These are phyloP conservation scores for Malus orientalis DNA, from an alignment of 306 rosid genomes.

Conservation along the genomic window DNA sequence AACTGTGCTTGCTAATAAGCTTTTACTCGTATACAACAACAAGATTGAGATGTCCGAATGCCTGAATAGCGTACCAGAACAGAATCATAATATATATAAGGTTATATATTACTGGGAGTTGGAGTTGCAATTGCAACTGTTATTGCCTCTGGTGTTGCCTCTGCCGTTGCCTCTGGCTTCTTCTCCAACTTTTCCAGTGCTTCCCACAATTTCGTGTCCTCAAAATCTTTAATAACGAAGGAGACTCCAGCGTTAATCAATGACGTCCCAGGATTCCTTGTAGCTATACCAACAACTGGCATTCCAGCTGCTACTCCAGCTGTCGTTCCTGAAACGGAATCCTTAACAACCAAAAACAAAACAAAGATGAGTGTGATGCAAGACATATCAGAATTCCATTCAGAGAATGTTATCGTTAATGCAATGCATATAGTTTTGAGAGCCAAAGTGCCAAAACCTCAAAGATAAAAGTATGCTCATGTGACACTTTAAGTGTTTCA, in stretches of 20 bases:
- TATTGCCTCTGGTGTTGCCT: not conserved
- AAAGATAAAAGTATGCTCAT: constrained; percentile 20
- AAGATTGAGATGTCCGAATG: not conserved
- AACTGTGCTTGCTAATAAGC: too few relatives aligned
- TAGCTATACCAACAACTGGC: not conserved
- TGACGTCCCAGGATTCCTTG: not conserved
- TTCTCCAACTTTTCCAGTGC: not conserved
- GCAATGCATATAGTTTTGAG: not conserved
- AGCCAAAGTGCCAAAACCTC: constrained; percentile 15
- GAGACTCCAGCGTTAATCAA: constrained; percentile 2
- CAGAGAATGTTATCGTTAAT: not conserved
- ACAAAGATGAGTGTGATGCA: not conserved
- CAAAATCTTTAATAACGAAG: constrained; percentile 16
- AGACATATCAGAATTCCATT: not conserved
- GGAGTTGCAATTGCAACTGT: not conserved
- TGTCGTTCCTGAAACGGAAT: not conserved
- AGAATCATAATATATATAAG: not conserved
- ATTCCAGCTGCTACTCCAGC: constrained; percentile 4
- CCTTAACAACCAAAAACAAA: not conserved
- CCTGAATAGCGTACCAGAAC: not conserved
- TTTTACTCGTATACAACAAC: not conserved
- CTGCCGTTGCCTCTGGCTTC: not conserved
- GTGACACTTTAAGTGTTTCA: constrained; percentile 18
- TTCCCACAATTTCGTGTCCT: constrained; percentile 11
- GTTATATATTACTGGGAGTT: not conserved